phyloP scores from a whole-genome alignment of 2,329 filamentous ascomycete genomes.

The Tricladium varicosporioides region DNA sequence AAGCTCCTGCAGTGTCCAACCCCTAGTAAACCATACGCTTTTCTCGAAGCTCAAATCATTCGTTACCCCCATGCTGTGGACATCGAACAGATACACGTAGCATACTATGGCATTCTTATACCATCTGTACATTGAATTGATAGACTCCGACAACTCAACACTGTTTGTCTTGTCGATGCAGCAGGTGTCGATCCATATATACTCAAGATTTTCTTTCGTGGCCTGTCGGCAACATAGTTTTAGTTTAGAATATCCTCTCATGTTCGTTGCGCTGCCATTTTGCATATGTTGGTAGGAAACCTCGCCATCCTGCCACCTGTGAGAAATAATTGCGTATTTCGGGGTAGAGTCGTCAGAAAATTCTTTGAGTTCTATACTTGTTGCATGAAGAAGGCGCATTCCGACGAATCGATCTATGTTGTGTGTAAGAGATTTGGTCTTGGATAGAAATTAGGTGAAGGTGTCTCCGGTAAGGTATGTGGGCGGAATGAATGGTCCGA shows the following conservation, averaged over 20 bases:
- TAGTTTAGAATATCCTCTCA: background rate
- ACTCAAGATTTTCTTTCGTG: background rate
- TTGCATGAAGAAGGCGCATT: background rate
- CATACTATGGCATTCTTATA: constrained; percentile 2
- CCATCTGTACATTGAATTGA: constrained; percentile 6
- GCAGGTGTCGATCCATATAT: constrained; percentile 4
- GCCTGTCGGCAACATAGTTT: background rate
- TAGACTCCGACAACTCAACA: background rate
- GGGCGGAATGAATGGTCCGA: too few relatives aligned
- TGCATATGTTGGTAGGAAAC: constrained; percentile 27
- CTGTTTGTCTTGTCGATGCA: constrained; percentile 6
- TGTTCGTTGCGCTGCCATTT: too few relatives aligned
- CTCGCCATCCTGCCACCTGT: constrained; percentile 33
- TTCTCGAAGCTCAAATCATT: background rate
- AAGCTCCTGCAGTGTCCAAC: constrained; percentile 6
- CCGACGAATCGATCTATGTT: background rate
- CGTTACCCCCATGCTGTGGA: background rate
- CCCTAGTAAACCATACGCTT: constrained; percentile 4
- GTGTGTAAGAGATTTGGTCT: too few relatives aligned
- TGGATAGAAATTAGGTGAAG: too few relatives aligned
- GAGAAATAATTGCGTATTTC: constrained; percentile 34
- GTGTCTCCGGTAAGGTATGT: too few relatives aligned
- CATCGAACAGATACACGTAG: constrained; percentile 8
- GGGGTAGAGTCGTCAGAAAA: background rate
- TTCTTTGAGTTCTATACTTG: background rate